Conservation (phyloP, 345 rosid species). For the Euphorbia lathyris region DNA sequence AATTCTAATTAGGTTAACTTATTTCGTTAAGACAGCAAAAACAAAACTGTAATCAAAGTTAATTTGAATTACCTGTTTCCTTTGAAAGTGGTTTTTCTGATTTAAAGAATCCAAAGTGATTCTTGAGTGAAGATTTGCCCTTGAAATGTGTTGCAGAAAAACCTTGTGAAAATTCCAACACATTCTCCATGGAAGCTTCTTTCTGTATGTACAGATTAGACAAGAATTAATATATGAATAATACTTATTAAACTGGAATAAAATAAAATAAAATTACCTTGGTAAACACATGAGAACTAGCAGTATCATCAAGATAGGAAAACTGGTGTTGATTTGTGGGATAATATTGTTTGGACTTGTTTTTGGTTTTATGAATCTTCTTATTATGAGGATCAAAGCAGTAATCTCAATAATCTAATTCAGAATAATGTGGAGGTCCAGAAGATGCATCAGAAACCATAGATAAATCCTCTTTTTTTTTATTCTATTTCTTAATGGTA, state of each 20-base stretch:
- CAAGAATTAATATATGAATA: too few relatives aligned
- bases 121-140: slow-evolving; percentile 43
- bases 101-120: slow-evolving; percentile 40
- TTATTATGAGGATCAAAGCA: slow-evolving; percentile 29
- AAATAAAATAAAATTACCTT: slow-evolving; percentile 53
- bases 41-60: too few relatives aligned
- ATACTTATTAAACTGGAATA: not conserved
- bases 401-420: slow-evolving; percentile 29
- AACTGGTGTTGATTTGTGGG: slow-evolving; percentile 30
- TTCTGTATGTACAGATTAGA: slow-evolving; percentile 20
- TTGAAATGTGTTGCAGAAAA: slow-evolving; percentile 45
- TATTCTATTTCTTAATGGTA: too few relatives aligned
- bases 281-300: slow-evolving; percentile 53
- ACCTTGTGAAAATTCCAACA: slow-evolving; percentile 41
- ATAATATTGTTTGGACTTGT: slow-evolving; percentile 38
- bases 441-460: slow-evolving; percentile 97
- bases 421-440: slow-evolving; percentile 52
- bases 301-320: slow-evolving; percentile 71
- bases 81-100: slow-evolving; percentile 40
- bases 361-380: slow-evolving; percentile 36
- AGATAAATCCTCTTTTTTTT: slow-evolving; percentile 53
- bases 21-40: too few relatives aligned
- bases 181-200: slow-evolving; percentile 37
- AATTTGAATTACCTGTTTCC: slow-evolving; percentile 45
- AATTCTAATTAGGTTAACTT: too few relatives aligned